A percentile compares a stretch with the other conserved stretches of the same genome.
phyloP scores from a whole-genome alignment of 352 stramenopile genomes.

The Peronospora destructor region DNA sequence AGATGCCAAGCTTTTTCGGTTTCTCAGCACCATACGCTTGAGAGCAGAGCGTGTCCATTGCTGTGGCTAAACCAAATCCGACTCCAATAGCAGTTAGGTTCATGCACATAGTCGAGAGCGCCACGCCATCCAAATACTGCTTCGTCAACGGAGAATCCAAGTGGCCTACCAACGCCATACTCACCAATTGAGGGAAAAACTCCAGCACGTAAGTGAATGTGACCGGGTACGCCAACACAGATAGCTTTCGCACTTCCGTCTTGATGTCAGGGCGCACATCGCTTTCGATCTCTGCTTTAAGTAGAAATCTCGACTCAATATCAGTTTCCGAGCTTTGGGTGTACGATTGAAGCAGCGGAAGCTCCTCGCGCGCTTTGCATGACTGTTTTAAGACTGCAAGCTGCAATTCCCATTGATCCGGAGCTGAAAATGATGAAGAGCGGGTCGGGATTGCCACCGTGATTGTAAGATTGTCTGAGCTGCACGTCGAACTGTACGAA shows the following conservation, averaged over 20 bases:
- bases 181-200: slow-evolving; percentile 60
- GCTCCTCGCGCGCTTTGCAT: slow-evolving; percentile 22
- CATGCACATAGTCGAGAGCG: slow-evolving; percentile 69
- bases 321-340: slow-evolving; percentile 15
- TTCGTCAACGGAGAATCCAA: slow-evolving; percentile 63
- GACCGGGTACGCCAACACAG: slow-evolving; percentile 46
- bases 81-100: slow-evolving; percentile 78
- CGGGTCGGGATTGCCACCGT: slow-evolving; percentile 11
- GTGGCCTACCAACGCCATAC: slow-evolving; percentile 60
- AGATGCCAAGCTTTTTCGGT: slow-evolving; percentile 70
- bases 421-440: slow-evolving; percentile 18
- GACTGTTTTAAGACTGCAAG: slow-evolving; percentile 1
- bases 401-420: slow-evolving; percentile 12
- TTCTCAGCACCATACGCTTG: slow-evolving; percentile 76
- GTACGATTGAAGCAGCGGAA: slow-evolving; percentile 33
- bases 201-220: slow-evolving; percentile 71
- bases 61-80: slow-evolving; percentile 72
- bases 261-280: slow-evolving; percentile 23
- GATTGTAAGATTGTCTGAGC: slow-evolving; percentile 9
- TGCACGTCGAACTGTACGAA: slow-evolving; percentile 34
- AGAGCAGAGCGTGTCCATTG: slow-evolving; percentile 85
- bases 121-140: slow-evolving; percentile 62
- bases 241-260: slow-evolving; percentile 29
- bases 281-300: slow-evolving; percentile 9
- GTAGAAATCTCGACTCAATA: slow-evolving; percentile 21